These are phyloP conservation scores for Candida buenavistaensis DNA, from an alignment of 1,139 yeast genomes.

Conservation along the genomic window DNA sequence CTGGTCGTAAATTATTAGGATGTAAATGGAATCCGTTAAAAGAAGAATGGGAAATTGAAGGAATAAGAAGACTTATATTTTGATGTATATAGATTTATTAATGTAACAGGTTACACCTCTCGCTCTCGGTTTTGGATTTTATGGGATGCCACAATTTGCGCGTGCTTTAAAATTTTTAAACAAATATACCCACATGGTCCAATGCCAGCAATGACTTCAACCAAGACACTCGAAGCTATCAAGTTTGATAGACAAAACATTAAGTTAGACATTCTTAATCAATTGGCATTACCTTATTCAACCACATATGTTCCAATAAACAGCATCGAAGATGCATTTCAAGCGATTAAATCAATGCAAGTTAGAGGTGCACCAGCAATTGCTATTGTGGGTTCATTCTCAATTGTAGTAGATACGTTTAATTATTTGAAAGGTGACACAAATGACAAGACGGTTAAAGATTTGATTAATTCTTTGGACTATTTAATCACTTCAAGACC, in stretches of 20 bases:
- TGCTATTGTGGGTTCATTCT: slow-evolving; percentile 88
- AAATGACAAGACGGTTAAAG: slow-evolving; percentile 24
- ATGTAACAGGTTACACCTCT: no score
- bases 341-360: slow-evolving; percentile 84
- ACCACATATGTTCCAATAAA: slow-evolving; percentile 64
- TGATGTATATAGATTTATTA: slow-evolving; percentile 19
- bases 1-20: slow-evolving; percentile 70
- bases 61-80: slow-evolving; percentile 69
- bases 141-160: no score
- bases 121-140: no score
- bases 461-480: slow-evolving; percentile 52
- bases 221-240: slow-evolving; percentile 60
- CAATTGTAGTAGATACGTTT: slow-evolving; percentile 71
- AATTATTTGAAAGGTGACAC: slow-evolving; percentile 17
- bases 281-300: slow-evolving; percentile 76
- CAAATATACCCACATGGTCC: slow-evolving; percentile 3
- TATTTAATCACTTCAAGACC: slow-evolving; percentile 80
- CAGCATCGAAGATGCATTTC: slow-evolving; percentile 69
- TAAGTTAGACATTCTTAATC: slow-evolving; percentile 70
- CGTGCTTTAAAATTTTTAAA: no score
- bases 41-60: slow-evolving; percentile 71
- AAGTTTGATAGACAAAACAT: slow-evolving; percentile 52
- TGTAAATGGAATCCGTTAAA: slow-evolving; percentile 62
- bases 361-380: slow-evolving; percentile 99
- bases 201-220: no score